Base-by-base conservation (phyloP, 1,284 basidiomycete species). In the Rhodotorula mucilaginosa region DNA sequence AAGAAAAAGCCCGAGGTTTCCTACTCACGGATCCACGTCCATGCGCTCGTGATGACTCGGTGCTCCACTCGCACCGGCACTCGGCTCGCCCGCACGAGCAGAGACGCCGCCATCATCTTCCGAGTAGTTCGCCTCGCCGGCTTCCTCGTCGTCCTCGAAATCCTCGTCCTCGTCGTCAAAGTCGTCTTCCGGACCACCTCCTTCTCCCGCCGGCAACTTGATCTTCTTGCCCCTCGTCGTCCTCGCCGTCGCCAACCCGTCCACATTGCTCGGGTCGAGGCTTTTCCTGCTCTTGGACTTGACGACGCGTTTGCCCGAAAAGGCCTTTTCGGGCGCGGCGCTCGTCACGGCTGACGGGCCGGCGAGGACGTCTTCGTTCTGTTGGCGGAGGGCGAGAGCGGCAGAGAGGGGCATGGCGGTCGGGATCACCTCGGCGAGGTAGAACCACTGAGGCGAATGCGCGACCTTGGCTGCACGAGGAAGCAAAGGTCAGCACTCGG, bases 341-440 rank as follows among this genome's bases (percentile, higher is more conserved):
- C 21, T 51, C 15, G 62, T 61, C 12, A 58, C 51, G 1, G 61
- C 66, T 19, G 57, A 48, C 4, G 62, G 34, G 19, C 31, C 51
- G 21, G 48, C 49, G 19, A 47, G 16, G 18, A 13, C n/a, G 10
- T 64, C 67, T 1, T 69, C 64, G 61, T 48, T 57, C 1, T 51
- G n/a, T n/a, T 64, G 49, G 23, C 70, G 71, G 4, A 39, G 29
- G 6, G 44, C 29, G 23, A 65, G 56, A 5, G 71, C 73, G 19
- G 19, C 23, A 10, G 31, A 29, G 48, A 72, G 65, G 1, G 70
- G 63, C 3, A 70, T 39, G 3, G 65, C 29, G 5, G 26, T 7
- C 13, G 73, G 73, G 52, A 74, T 64, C 10, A 74, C 73, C 46
- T 70, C 73, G 61, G 51, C 58, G 44, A 70, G 70, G 68, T 68